phyloP scores from a whole-genome alignment of 495 filamentous ascomycete species.

The Immersiella caudata region DNA sequence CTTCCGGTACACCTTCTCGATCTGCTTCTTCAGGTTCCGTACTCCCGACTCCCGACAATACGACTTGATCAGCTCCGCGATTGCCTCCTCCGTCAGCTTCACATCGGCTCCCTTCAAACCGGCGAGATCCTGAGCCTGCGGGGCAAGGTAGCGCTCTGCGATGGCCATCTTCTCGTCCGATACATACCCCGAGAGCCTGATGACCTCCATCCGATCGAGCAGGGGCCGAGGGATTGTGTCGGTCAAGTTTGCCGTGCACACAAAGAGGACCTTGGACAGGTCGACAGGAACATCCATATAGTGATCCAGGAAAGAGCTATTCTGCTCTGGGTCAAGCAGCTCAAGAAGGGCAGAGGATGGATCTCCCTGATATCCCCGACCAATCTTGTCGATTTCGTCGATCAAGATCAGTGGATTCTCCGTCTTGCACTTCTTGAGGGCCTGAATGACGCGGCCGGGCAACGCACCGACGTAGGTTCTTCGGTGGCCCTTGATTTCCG shows the following conservation, averaged over 20 bases:
- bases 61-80: slow-evolving; percentile 95
- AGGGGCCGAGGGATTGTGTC: slow-evolving; percentile 96
- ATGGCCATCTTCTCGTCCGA: slow-evolving; percentile 99
- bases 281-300: slow-evolving; percentile 99
- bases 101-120: slow-evolving; percentile 92
- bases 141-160: slow-evolving; percentile 87
- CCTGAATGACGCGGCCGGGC: slow-evolving; percentile 95
- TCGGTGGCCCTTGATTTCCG: slow-evolving; percentile 98
- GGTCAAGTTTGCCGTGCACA: slow-evolving; percentile 98
- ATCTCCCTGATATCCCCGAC: slow-evolving; percentile 92
- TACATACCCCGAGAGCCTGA: slow-evolving; percentile 95
- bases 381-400: slow-evolving; percentile 98
- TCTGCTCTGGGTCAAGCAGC: slow-evolving; percentile 95
- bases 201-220: slow-evolving; percentile 97
- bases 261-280: slow-evolving; percentile 96
- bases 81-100: slow-evolving; percentile 75
- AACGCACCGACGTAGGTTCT: slow-evolving; percentile 96
- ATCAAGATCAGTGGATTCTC: slow-evolving; percentile 97
- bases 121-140: slow-evolving; percentile 85
- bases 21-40: slow-evolving; percentile 98
- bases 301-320: slow-evolving; percentile 95
- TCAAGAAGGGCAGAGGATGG: slow-evolving; percentile 94
- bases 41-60: slow-evolving; percentile 98
- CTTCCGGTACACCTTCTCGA: slow-evolving; percentile 98
- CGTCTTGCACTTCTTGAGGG: slow-evolving; percentile 98